Evolutionary conservation across 371 early-diverging fungal species (phyloP).

Genomic region (Haplosporangium sp.): DNA sequence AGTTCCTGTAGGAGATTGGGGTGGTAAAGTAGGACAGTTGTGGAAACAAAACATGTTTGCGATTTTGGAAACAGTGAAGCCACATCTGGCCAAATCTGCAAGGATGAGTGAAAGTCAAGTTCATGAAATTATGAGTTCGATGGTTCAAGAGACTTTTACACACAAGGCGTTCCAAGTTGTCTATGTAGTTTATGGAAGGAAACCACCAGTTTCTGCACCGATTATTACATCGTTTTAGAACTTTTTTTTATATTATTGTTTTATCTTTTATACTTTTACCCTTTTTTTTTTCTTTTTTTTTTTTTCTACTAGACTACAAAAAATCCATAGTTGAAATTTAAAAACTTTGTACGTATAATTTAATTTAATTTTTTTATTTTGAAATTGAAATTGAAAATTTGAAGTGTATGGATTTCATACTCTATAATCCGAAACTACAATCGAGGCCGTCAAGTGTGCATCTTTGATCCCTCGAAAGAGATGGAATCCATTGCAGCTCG

Average conservation of each 20-base stretch:
- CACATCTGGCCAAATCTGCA: constrained; percentile 35
- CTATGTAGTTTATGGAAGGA: constrained; percentile 35
- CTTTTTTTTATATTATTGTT: no score
- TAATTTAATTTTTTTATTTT: no score
- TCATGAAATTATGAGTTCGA: constrained; percentile 24
- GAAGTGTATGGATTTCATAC: no score
- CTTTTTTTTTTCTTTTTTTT: no score
- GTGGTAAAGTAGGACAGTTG: constrained; percentile 35
- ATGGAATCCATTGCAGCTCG: no score
- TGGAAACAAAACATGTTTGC: constrained; percentile 46
- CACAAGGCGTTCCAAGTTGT: constrained; percentile 20
- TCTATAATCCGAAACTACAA: no score
- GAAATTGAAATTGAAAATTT: no score
- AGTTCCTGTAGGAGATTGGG: constrained; percentile 40
- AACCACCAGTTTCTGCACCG: constrained; percentile 9
- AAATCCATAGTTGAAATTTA: not conserved
- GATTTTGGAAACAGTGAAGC: constrained; percentile 28
- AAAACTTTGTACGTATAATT: no score
- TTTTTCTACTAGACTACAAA: not conserved
- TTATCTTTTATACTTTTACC: no score
- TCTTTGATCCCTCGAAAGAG: no score
- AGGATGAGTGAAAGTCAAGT: constrained; percentile 39
- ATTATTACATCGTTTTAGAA: not conserved
- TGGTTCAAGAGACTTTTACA: constrained; percentile 24
- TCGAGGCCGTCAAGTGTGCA: no score